Evolutionary conservation across 2,329 filamentous ascomycete genomes (phyloP).

Genomic region (Ophiostoma pallidulum): DNA sequence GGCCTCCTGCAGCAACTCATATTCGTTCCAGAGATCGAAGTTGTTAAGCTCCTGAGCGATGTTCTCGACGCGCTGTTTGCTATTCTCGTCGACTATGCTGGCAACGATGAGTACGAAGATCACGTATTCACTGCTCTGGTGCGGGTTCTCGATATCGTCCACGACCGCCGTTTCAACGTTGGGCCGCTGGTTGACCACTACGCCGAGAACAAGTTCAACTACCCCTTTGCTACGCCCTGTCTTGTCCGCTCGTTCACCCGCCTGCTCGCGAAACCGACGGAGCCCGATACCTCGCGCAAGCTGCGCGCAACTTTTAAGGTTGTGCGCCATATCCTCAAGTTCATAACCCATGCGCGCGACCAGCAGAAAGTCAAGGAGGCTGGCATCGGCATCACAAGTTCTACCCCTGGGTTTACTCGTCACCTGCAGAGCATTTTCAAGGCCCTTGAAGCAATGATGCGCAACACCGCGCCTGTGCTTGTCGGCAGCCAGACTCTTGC

Average conservation of each 20-base stretch:
- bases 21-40: conserved; percentile 94
- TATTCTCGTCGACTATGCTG: conserved; percentile 82
- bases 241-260: conserved; percentile 79
- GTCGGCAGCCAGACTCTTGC: conserved; percentile 92
- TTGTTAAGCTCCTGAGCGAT: conserved; percentile 84
- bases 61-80: conserved; percentile 88
- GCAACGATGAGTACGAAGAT: conserved; percentile 86
- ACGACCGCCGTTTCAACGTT: conserved; percentile 88
- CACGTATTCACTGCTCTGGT: conserved; percentile 85
- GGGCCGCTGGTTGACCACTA: conserved; percentile 87
- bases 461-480: conserved; percentile 71
- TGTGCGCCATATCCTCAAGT: conserved; percentile 83
- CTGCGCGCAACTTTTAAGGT: conserved; percentile 92
- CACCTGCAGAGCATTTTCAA: conserved; percentile 84
- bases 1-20: conserved; percentile 71
- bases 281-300: conserved; percentile 73
- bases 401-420: conserved; percentile 63
- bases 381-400: conserved; percentile 72
- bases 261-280: conserved; percentile 71
- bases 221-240: conserved; percentile 83
- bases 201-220: conserved; percentile 80
- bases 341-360: conserved; percentile 80
- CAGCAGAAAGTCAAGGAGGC: conserved; percentile 86
- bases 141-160: conserved; percentile 82
- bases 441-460: conserved; percentile 81